Evolutionary conservation across 2,329 filamentous ascomycete genomes (phyloP), one percentile per base, ranked within the genome.

Genomic region (Trichoderma semiorbis): DNA sequence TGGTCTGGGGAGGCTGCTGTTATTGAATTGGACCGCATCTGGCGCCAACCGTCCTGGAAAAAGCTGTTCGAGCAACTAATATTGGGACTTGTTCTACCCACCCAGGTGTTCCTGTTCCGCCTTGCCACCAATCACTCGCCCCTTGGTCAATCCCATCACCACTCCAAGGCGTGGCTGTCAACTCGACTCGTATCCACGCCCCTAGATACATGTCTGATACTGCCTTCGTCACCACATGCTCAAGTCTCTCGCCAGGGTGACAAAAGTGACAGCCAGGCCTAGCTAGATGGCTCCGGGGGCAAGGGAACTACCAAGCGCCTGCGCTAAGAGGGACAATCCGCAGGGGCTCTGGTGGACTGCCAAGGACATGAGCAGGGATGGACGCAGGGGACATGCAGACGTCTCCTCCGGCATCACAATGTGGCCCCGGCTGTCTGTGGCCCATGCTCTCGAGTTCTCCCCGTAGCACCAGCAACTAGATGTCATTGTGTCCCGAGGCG

Each of bases 401-500:
- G 53, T 70, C 61, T 64, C 34, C 61, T 70, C 53, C 39, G 28
- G 57, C 57, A 62, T 65, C 61, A 65, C 61, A 50, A 30, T 50
- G 50, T 50, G 36, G 61, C 34, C 55, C 64, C 55, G 60, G 60
- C 64, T 43, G 66, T 34, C 57, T 50, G 58, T 62, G 67, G 53
- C 47, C 67, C 18, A 61, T 62, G 55, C 57, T 69, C 36, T 69
- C 39, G 11, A 69, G 67, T 36, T 62, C 39, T 62, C 57, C 53
- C 57, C 53, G 53, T 60, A 70, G 60, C 60, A 64, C 50, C 34
- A 64, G 64, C 50, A 65, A 43, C 50, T 47, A 24, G 39, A 71
- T 71, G 62, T 66, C 69, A 58, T 71, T 61, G 53, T 66, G 62
- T 66, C 63, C 55, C 63, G 55, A 71, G 43, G 55, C 69, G 62